phyloP scores from a whole-genome alignment of 2,329 filamentous ascomycete species.

The Ophiostoma perfectum region DNA sequence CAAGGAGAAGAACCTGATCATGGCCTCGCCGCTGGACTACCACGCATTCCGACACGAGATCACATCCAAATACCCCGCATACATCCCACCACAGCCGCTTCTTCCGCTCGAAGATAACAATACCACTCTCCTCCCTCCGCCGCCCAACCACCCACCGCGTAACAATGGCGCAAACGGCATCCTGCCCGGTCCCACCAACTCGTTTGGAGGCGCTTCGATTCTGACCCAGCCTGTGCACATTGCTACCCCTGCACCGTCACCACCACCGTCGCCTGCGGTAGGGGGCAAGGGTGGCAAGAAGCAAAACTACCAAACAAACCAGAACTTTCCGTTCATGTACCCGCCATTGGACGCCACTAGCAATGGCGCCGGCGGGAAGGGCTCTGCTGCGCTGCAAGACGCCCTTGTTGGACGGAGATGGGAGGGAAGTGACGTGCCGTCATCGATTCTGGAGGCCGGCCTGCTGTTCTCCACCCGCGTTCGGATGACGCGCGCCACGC shows the following conservation, averaged over 20 bases:
- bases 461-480: conserved; percentile 86
- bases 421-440: conserved; percentile 90
- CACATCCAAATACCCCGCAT: conserved; percentile 94
- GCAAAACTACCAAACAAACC: conserved; percentile 98
- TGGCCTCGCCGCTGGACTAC: conserved; percentile 90
- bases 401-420: conserved; percentile 74
- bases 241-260: conserved; percentile 93
- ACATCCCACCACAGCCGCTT: conserved; percentile 77
- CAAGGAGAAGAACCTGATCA: conserved; percentile 72
- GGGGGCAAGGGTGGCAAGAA: conserved; percentile 95
- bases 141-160: conserved; percentile 67
- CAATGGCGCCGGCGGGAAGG: conserved; percentile 86
- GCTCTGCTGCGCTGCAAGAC: conserved; percentile 73
- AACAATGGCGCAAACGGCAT: conserved; percentile 57
- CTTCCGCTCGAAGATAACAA: conserved; percentile 86
- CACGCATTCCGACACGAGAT: conserved; percentile 95
- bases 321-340: conserved; percentile 97
- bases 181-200: conserved; percentile 50
- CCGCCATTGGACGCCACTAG: conserved; percentile 84
- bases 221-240: conserved; percentile 96
- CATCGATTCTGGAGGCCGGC: conserved; percentile 91
- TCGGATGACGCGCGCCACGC: conserved; percentile 83
- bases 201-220: conserved; percentile 67
- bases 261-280: conserved; percentile 79
- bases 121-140: conserved; percentile 79